These are phyloP conservation scores for Lentinula guzmanii DNA, from an alignment of 768 basidiomycete species.

Conservation along the genomic window DNA sequence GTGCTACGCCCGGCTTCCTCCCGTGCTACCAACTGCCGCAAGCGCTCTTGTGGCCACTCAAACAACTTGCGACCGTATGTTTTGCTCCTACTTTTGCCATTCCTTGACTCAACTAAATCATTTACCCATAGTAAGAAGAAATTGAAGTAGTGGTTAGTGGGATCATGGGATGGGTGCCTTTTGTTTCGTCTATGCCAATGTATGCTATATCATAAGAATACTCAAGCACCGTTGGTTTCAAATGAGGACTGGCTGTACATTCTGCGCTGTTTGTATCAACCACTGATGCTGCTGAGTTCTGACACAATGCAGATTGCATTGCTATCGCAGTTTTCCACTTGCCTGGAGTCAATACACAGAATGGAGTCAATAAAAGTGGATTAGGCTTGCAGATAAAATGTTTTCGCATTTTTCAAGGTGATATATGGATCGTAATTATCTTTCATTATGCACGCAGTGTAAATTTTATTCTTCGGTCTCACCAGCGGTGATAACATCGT, in stretches of 20 bases:
- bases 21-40: constrained; percentile 99
- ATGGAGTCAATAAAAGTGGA: too few relatives aligned
- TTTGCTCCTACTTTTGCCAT: background rate
- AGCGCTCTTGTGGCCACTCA: constrained; percentile 87
- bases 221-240: background rate
- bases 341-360: too few relatives aligned
- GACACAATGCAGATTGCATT: too few relatives aligned
- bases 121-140: constrained; percentile 1
- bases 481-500: constrained; percentile 75
- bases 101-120: background rate
- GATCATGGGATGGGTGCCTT: background rate
- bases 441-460: too few relatives aligned
- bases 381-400: too few relatives aligned
- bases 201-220: background rate
- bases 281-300: too few relatives aligned
- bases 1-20: constrained; percentile 99
- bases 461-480: constrained; percentile 54
- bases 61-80: constrained; percentile 89
- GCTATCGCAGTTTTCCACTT: too few relatives aligned
- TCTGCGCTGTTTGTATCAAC: too few relatives aligned
- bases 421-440: too few relatives aligned
- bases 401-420: too few relatives aligned
- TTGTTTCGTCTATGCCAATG: background rate
- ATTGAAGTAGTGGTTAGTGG: constrained; percentile 5
- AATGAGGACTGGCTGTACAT: background rate